A percentile compares a stretch with the other conserved stretches of the same genome.
Evolutionary conservation across 192 early-diverging fungal species (phyloP).

Genomic region (Entomortierella beljakovae): DNA sequence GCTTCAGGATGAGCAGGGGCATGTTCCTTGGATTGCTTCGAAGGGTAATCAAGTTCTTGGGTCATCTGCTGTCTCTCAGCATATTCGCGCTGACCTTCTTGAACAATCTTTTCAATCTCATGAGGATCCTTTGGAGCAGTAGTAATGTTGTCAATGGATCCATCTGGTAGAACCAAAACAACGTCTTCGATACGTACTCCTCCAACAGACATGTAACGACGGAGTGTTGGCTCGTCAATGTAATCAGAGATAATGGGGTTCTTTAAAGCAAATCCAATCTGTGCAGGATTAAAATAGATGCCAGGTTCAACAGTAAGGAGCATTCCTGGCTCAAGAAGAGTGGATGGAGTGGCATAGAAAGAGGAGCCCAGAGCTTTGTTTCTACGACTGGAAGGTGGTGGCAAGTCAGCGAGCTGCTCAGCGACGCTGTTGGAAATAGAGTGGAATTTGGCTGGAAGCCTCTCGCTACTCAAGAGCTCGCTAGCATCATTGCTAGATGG

Average conservation of each 20-base stretch:
- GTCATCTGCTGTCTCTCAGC: constrained; percentile 10
- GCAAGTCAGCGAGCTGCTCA: neutral
- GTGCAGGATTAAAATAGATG: constrained; percentile 89
- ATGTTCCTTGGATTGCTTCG: neutral
- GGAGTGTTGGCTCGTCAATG: constrained; percentile 75
- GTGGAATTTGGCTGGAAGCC: constrained; percentile 17
- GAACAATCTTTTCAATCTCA: constrained; percentile 71
- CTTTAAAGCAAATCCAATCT: constrained; percentile 73
- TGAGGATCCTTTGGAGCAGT: constrained; percentile 78
- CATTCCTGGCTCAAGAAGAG: constrained; percentile 82
- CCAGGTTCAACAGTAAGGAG: constrained; percentile 95
- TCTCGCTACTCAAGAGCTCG: constrained; percentile 3
- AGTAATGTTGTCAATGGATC: constrained; percentile 83
- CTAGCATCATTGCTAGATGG: constrained; percentile 54
- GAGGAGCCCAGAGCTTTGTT: constrained; percentile 75
- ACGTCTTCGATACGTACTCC: constrained; percentile 96
- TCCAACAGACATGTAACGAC: constrained; percentile 81
- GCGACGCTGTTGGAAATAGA: neutral
- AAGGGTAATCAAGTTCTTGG: neutral
- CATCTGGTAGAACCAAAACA: constrained; percentile 82
- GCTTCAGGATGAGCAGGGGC: neutral
- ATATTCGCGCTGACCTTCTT: constrained; percentile 27
- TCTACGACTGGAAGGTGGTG: constrained; percentile 56
- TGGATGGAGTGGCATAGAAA: constrained; percentile 40
- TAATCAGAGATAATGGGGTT: constrained; percentile 67